A percentile compares a stretch with the other conserved stretches of the same genome.
Conservation (phyloP, 2,329 filamentous ascomycete species). For the Immersiporthe knoxdaviesiana region DNA sequence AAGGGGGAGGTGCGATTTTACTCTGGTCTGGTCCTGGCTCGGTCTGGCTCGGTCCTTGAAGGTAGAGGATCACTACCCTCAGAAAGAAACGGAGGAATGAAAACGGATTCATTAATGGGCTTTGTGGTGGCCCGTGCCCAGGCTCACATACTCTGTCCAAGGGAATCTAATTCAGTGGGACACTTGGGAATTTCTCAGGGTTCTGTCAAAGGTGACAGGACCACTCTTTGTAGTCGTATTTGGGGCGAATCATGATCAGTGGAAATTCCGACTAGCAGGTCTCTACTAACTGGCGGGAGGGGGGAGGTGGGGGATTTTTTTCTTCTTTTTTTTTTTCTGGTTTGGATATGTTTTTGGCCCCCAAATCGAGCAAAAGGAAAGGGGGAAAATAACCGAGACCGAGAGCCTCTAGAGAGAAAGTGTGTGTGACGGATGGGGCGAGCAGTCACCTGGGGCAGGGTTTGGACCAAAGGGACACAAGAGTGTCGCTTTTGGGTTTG, state of each 20-base stretch:
- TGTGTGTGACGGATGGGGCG: background rate
- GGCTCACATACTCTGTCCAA: too few species aligned
- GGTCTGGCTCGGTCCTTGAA: too few species aligned
- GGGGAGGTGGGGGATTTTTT: too few species aligned
- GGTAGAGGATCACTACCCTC: too few species aligned
- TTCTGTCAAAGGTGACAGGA: slow-evolving; percentile 7
- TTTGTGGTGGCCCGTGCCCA: too few species aligned
- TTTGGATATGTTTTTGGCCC: background rate
- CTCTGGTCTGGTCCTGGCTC: background rate
- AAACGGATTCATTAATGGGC: too few species aligned
- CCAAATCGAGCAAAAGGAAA: background rate
- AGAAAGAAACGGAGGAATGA: too few species aligned
- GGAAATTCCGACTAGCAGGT: background rate
- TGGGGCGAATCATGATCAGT: background rate
- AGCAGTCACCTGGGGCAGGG: background rate
- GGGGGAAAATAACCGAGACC: background rate
- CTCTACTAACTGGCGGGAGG: background rate
- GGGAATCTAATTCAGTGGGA: background rate
- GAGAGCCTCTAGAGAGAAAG: background rate
- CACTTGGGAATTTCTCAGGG: background rate
- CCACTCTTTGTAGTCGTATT: background rate
- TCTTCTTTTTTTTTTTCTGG: too few species aligned
- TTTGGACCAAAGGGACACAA: background rate
- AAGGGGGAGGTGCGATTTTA: background rate
- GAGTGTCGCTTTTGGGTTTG: background rate